Evolutionary conservation across 768 basidiomycete genomes (phyloP).

Genomic region (Termitomyces bulborhizus): DNA sequence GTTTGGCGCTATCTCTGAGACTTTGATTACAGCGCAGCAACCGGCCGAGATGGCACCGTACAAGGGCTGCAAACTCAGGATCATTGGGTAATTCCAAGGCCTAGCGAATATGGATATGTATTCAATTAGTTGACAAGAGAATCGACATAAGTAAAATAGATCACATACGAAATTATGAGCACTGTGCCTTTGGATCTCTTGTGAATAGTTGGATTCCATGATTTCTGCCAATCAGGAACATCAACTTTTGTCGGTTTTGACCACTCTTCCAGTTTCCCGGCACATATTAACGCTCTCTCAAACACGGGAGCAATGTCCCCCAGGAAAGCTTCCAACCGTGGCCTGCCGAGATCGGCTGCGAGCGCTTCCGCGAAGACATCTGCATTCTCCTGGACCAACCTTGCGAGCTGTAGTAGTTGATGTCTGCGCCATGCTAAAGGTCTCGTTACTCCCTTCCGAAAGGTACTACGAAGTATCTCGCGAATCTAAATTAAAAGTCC

Average conservation of each 20-base stretch:
- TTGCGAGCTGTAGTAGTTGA: conserved; percentile 60
- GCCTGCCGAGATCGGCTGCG: conserved; percentile 42
- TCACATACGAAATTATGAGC: conserved; percentile 52
- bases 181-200: conserved; percentile 58
- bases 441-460: conserved; percentile 43
- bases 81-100: conserved; percentile 64
- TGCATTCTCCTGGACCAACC: conserved; percentile 56
- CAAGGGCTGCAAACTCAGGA: conserved; percentile 51
- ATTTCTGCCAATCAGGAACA: conserved; percentile 36
- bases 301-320: conserved; percentile 42
- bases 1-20: conserved; percentile 53
- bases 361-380: conserved; percentile 45
- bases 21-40: conserved; percentile 60
- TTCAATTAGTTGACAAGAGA: neutral
- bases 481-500: conserved; percentile 22
- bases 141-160: conserved; percentile 16
- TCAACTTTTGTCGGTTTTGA: conserved; percentile 33
- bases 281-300: conserved; percentile 34
- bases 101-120: conserved; percentile 17
- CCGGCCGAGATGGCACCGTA: conserved; percentile 73
- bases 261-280: conserved; percentile 55
- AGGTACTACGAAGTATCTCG: conserved; percentile 35
- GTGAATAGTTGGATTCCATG: conserved; percentile 47
- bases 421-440: conserved; percentile 54
- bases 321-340: conserved; percentile 32